Percentiles rank a stretch among this genome's conserved stretches.
Evolutionary conservation across 2,329 filamentous ascomycete species (phyloP).

Genomic region (Ceratocystis cubensis): DNA sequence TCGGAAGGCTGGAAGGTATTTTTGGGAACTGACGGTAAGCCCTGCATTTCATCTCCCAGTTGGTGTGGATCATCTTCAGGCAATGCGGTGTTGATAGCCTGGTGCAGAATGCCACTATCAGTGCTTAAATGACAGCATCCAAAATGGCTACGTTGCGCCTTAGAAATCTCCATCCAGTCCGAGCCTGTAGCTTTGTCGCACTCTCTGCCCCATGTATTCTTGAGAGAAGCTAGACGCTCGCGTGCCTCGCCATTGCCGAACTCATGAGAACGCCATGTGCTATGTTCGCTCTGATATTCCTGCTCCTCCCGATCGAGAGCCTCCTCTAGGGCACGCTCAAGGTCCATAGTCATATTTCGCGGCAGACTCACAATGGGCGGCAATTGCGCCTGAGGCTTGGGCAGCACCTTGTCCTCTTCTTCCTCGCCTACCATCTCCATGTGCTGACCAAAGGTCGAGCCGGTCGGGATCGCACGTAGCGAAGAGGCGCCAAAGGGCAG

Average conservation of each 20-base stretch:
- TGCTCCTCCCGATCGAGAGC: conserved; percentile 14
- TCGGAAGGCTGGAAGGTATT: not conserved
- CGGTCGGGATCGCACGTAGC: not conserved
- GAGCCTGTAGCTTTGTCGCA: not conserved
- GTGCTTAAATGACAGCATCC: not conserved
- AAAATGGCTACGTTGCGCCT: not conserved
- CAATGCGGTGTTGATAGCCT: not conserved
- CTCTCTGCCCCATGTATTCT: not conserved
- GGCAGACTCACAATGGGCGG: not conserved
- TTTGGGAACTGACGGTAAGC: not conserved
- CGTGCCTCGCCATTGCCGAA: not conserved
- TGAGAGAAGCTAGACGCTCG: not conserved
- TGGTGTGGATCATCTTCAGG: not conserved
- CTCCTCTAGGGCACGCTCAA: conserved; percentile 11
- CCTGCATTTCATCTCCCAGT: not conserved
- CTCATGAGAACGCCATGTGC: not conserved
- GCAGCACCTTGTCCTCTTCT: not conserved
- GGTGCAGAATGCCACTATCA: not conserved
- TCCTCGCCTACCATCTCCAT: conserved; percentile 1
- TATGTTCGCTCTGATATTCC: conserved; percentile 8
- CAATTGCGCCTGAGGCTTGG: not conserved
- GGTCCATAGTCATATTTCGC: conserved; percentile 16
- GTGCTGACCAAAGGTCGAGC: conserved; percentile 6
- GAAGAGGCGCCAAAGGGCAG: conserved; percentile 5
- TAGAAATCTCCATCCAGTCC: not conserved